phyloP scores from a whole-genome alignment of 805 yeast genomes.

The Brettanomyces custersianus region DNA sequence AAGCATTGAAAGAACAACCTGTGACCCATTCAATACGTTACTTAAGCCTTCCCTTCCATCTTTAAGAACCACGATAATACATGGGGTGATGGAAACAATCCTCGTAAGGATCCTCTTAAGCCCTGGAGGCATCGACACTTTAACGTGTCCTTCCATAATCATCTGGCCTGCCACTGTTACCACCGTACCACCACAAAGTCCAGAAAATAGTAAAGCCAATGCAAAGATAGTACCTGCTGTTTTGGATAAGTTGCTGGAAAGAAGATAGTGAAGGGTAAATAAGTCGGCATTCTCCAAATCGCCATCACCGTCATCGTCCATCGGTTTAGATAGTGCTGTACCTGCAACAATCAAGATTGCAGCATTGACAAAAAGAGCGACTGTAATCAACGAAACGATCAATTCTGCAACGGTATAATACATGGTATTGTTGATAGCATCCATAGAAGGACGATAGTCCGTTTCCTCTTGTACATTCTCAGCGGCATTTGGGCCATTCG shows the following conservation, averaged over 20 bases:
- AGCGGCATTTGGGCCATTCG: conserved; percentile 42
- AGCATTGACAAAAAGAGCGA: conserved; percentile 87
- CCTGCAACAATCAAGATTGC: conserved; percentile 90
- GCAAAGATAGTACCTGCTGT: conserved; percentile 89
- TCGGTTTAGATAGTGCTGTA: conserved; percentile 51
- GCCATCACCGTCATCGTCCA: conserved; percentile 37
- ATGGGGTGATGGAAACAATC: conserved; percentile 77
- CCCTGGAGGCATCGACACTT: conserved; percentile 78
- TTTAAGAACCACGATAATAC: conserved; percentile 60
- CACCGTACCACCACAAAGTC: conserved; percentile 93
- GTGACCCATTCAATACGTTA: conserved; percentile 66
- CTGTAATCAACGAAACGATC: conserved; percentile 70
- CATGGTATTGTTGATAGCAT: conserved; percentile 74
- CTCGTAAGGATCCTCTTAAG: conserved; percentile 72
- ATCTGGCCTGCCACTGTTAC: conserved; percentile 92
- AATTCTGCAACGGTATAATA: conserved; percentile 75
- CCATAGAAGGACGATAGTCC: conserved; percentile 60
- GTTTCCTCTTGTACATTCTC: conserved; percentile 4
- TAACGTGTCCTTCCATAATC: conserved; percentile 83
- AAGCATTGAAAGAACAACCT: conserved; percentile 72
- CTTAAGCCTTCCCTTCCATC: conserved; percentile 80
- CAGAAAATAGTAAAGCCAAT: conserved; percentile 76
- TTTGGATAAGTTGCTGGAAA: conserved; percentile 62
- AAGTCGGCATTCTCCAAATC: conserved; percentile 74
- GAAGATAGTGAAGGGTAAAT: conserved; percentile 67